Base-by-base conservation (phyloP, 2,329 filamentous ascomycete genomes). In the Ilyonectria destructans region DNA sequence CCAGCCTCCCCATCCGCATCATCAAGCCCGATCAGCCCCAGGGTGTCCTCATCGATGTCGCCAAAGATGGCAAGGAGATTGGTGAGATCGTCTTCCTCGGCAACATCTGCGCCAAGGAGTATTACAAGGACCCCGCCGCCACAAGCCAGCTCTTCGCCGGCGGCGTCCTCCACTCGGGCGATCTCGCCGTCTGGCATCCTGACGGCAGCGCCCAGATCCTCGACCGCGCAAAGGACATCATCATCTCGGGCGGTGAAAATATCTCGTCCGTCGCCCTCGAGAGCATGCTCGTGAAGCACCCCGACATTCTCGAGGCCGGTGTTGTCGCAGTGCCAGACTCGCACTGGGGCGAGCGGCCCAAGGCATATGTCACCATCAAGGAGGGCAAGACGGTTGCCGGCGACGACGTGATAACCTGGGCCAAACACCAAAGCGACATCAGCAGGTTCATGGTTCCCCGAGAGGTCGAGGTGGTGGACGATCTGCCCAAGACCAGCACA, bases 231-330 rank as follows among this genome's bases (percentile, higher is more conserved):
- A 99, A 99, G 85, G 96, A 99, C 79, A 98, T 99, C 60, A 99
- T 99, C 77, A 99, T 99, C 70, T 97, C 93, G 60, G 95, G 96
- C 54, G 96, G 96, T 65, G 96, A 99, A 81, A 99, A 99, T 80
- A 98, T 99, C 69, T 97, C 94, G 3, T 97, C 93, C 0, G 92
- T 99, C 1, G 95, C 96, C 0, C 87, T 99, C 4, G 96, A 99
- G 82, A 90, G 91, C 67, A 94, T 97, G 91, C 88, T 99, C 1
- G 92, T 92, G 6, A 92, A 94, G 56, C 96, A 99, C 79, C 94
- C 95, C 0, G 90, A 94, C 72, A 90, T 99, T 43, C 89, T 99
- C 26, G 96, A 99, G 83, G 95, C 92, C 1, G 96, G 94, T 43
- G 95, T 98, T 35, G 94, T 98, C 6, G 93, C 93, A 1, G 91